Base-by-base conservation (phyloP, 306 rosid species). In the Senna siamea region DNA sequence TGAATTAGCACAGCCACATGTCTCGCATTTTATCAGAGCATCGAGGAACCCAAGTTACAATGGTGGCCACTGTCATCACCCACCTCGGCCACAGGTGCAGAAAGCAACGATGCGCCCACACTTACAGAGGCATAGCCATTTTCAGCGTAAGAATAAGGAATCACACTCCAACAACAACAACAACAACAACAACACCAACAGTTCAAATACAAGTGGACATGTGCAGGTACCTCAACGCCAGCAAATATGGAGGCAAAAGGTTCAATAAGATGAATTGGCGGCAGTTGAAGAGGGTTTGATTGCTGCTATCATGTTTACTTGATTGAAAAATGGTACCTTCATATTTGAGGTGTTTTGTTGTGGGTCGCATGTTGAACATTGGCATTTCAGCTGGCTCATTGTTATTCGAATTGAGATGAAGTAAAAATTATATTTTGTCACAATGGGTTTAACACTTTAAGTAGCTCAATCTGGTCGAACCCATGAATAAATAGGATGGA, bases 231-330 rank as follows among this genome's bases (percentile, higher is more conserved):
- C 20, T 56, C 87, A 79, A 77, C 60, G 68, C 34, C 93, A 72
- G 77, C 86, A 81, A 57, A 30, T 40, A 4, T 84, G 97, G 97
- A 90, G 84, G 69, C 89, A 80, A 71, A 85, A 68, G 82, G 35
- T 3, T 40, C 62, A 65, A 32, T 70, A 32, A 35, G 66, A 9
- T 8, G 38, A 66, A 52, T 40, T 47, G 38, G 22, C 12, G 50
- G 75, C 70, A 47, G 6, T 5, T 35, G 26, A 26, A 41, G 59
- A 51, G 30, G 30, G 30, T 3, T 26, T 26, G 30, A 26, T 26
- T 26, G 30, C 30, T 76, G 52, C 44, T 38, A 75, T 79, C 35
- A 4, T 9, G 50, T 8, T 72, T 71, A 53, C 37, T 53, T 19
- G 3, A 7, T 23, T 54, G 34, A 19, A 7, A 17, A n/a, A 12